Base-by-base conservation (phyloP, 1,284 basidiomycete species). In the Coniferiporia sulphurascens region DNA sequence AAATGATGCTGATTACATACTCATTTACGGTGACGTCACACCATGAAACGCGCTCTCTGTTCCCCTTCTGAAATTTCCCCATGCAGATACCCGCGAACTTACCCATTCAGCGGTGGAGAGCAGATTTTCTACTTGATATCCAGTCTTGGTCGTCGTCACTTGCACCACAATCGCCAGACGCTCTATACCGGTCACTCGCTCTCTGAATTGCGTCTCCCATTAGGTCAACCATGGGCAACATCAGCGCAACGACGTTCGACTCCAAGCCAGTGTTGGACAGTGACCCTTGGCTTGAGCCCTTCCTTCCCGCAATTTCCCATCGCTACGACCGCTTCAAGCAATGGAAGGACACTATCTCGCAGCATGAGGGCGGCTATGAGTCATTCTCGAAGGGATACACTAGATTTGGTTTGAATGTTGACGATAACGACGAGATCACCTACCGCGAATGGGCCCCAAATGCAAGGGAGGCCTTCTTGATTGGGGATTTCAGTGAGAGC, bases 391-490 rank as follows among this genome's bases (percentile, higher is more conserved):
- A 87, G 69, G 93, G 94, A 12, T 97, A 95, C 75, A 79, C 88
- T 64, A 84, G 83, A 64, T 92, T 91, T 76, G 96, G 96, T 43
- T 79, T 99, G 66, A 87, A 90, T 59, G 81, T 93, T 45, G 78
- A 80, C 51, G 70, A 75, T 21, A 82, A 89, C 58, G 86, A 86
- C 53, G 80, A 87, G 34, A 84, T 98, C 43, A 76, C 82, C 7
- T 99, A 98, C 72, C 81, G 91, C 67, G 96, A 99, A 71, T 99
- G 96, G 96, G 96, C 96, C 5, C 95, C 96, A 0, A 93, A 92
- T 66, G 95, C 89, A 12, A 76, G 72, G 50, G 85, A 89, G 67
- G 96, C 95, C 0, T 81, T 78, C 66, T 76, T 99, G 58, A 94
- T 95, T 69, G 96, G 96, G 54, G 96, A 99, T 52, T 99, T 99